Percentiles rank a stretch among this genome's conserved stretches.
Conservation (phyloP, 2,329 filamentous ascomycete genomes). For the Diaporthe citriasiana region DNA sequence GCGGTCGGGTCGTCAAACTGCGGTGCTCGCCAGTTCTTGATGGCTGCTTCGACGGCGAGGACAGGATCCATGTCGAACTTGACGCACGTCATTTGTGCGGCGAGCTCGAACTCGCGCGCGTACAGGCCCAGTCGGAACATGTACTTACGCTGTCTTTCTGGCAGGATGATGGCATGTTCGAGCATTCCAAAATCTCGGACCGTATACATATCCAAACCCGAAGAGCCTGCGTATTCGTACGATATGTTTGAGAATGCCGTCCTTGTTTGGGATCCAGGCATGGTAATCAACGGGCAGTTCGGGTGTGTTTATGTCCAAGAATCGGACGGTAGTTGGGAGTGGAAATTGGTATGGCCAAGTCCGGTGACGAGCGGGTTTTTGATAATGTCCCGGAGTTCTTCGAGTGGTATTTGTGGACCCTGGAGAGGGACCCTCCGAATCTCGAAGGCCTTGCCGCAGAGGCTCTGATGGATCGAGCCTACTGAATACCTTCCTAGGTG, state of each 20-base stretch:
- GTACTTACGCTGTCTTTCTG: background rate
- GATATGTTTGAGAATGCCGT: background rate
- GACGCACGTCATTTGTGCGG: no score
- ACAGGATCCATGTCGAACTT: no score
- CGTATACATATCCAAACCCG: background rate
- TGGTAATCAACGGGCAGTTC: background rate
- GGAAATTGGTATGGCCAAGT: background rate
- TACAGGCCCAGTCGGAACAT: no score
- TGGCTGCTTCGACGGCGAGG: no score
- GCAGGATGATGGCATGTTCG: background rate
- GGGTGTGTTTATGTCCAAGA: background rate
- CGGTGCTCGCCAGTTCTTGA: no score
- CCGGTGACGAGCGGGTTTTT: background rate
- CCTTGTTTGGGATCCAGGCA: background rate
- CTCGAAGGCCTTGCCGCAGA: background rate
- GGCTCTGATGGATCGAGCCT: background rate
- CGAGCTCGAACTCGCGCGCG: no score
- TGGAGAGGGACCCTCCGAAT: background rate
- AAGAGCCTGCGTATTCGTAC: background rate
- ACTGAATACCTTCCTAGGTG: slow-evolving; percentile 1
- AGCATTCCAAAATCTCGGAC: background rate
- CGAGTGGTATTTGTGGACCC: background rate
- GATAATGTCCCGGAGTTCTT: background rate
- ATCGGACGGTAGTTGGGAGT: background rate
- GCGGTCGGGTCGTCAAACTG: no score